These are phyloP conservation scores for Jamesozyma jinghongensis DNA, from an alignment of 805 yeast species.

Conservation along the genomic window DNA sequence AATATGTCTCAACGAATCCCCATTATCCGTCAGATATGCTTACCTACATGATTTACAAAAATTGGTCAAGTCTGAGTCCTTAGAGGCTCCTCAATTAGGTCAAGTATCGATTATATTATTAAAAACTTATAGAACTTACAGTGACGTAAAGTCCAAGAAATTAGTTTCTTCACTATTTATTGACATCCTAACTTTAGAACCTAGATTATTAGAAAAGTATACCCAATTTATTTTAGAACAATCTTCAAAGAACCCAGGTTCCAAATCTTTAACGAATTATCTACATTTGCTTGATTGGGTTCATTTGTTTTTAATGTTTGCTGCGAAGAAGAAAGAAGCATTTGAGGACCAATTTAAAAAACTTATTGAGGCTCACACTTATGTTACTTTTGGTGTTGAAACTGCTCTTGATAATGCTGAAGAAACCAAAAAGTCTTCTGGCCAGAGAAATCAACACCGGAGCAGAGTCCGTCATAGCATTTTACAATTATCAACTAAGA, in stretches of 20 bases:
- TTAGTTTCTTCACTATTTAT: slow-evolving; percentile 35
- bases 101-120: slow-evolving; percentile 33
- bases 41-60: slow-evolving; percentile 19
- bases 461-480: slow-evolving; percentile 33
- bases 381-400: slow-evolving; percentile 24
- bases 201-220: slow-evolving; percentile 31
- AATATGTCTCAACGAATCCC: slow-evolving; percentile 17
- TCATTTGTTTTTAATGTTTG: slow-evolving; percentile 29
- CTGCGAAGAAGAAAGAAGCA: slow-evolving; percentile 13
- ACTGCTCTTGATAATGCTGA: slow-evolving; percentile 21
- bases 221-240: slow-evolving; percentile 33
- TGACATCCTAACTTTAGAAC: slow-evolving; percentile 28
- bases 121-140: slow-evolving; percentile 42
- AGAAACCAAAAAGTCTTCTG: slow-evolving; percentile 12
- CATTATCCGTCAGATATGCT: slow-evolving; percentile 20
- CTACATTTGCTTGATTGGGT: slow-evolving; percentile 53
- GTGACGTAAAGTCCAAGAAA: slow-evolving; percentile 41
- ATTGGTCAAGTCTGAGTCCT: slow-evolving; percentile 12
- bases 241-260: slow-evolving; percentile 25
- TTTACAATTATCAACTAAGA: slow-evolving; percentile 24
- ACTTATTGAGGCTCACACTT: slow-evolving; percentile 35
- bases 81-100: slow-evolving; percentile 20
- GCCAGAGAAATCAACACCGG: slow-evolving; percentile 32
- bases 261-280: slow-evolving; percentile 50
- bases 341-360: slow-evolving; percentile 29